These are phyloP conservation scores for Croton setiger DNA, from an alignment of 441 rosid species.

Conservation along the genomic window DNA sequence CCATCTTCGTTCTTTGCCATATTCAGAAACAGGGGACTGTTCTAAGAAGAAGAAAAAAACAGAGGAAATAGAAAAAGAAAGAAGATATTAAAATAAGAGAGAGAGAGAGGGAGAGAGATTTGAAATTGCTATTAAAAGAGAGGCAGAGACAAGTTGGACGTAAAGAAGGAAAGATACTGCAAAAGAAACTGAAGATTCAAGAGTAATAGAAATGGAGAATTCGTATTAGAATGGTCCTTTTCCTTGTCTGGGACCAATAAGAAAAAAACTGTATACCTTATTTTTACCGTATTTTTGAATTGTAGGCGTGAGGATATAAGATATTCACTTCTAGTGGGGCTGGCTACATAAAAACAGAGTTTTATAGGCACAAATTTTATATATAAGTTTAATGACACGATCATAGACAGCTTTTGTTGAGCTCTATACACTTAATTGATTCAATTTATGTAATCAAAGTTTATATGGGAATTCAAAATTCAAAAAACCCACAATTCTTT, in stretches of 20 bases:
- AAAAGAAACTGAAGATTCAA: not conserved
- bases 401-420: conserved; percentile 15
- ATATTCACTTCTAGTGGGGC: conserved; percentile 30
- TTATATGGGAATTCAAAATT: not conserved
- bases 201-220: conserved; percentile 1
- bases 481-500: not conserved
- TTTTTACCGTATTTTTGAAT: conserved; percentile 2
- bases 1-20: conserved; percentile 32
- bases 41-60: conserved; percentile 12
- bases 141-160: conserved; percentile 26
- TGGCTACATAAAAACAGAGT: conserved; percentile 19
- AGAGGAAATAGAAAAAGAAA: conserved; percentile 6
- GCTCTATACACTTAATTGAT: not conserved
- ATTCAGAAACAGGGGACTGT: conserved; percentile 20
- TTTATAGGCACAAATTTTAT: not conserved
- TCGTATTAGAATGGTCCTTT: conserved; percentile 21
- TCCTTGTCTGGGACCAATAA: conserved; percentile 8
- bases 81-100: conserved; percentile 19
- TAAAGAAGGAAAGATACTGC: conserved; percentile 24
- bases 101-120: conserved; percentile 5
- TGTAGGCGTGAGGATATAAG: conserved; percentile 8
- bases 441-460: not conserved
- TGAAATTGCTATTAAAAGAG: not conserved
- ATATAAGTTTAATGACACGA: conserved; percentile 4
- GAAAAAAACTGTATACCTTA: not conserved